Evolutionary conservation across 1,139 yeast genomes (phyloP).

Genomic region (Protomyces pachydermus): DNA sequence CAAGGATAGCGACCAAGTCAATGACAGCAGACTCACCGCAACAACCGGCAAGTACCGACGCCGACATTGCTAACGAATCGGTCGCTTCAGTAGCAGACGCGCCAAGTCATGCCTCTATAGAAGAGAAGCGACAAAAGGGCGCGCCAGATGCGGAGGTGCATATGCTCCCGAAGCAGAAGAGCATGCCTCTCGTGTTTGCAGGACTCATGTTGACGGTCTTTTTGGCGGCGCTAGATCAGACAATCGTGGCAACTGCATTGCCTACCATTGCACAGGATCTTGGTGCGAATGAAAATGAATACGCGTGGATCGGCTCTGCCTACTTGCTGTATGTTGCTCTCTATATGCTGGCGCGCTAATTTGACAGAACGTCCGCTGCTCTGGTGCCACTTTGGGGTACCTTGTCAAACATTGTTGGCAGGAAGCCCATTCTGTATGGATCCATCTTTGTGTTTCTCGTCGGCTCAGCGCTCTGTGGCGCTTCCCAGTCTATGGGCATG

Average conservation of each 20-base stretch:
- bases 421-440: constrained; percentile 49
- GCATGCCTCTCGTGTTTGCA: neutral
- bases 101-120: neutral
- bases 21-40: no score
- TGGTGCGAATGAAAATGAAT: constrained; percentile 49
- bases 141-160: neutral
- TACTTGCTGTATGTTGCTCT: constrained; percentile 43
- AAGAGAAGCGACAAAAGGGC: neutral
- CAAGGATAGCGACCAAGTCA: no score
- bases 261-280: constrained; percentile 55
- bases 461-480: constrained; percentile 59
- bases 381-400: constrained; percentile 60
- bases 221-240: constrained; percentile 62
- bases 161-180: neutral
- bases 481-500: constrained; percentile 54
- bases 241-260: constrained; percentile 58
- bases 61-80: no score
- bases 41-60: no score
- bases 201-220: constrained; percentile 52
- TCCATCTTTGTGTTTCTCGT: constrained; percentile 55
- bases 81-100: no score
- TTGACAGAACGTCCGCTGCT: constrained; percentile 48
- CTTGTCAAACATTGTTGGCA: constrained; percentile 56
- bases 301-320: constrained; percentile 44
- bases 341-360: neutral